Evolutionary conservation across 2,329 filamentous ascomycete species (phyloP).

Genomic region (Ophiosphaerella narmari): DNA sequence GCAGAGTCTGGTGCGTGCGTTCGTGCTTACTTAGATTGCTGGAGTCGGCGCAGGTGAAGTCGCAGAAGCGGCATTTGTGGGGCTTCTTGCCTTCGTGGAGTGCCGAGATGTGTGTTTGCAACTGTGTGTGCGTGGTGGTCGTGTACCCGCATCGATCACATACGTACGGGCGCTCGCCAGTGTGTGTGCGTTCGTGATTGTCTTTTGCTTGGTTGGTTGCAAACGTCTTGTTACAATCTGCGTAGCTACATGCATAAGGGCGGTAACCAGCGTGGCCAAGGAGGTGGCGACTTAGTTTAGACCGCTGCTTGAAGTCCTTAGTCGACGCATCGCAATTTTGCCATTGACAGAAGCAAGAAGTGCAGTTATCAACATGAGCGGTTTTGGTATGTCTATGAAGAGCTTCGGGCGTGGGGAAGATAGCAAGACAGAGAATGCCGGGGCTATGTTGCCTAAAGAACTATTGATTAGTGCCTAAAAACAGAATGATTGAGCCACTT

Average conservation of each 20-base stretch:
- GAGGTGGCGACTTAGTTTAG: constrained; percentile 45
- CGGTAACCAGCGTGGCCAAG: constrained; percentile 45
- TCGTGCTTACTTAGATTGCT: constrained; percentile 47
- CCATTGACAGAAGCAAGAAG: constrained; percentile 44
- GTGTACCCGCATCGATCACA: constrained; percentile 45
- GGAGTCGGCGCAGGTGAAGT: constrained; percentile 45
- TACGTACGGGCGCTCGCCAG: constrained; percentile 42
- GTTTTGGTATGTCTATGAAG: constrained; percentile 45
- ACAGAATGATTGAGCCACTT: too few relatives aligned
- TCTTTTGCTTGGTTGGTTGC: constrained; percentile 48
- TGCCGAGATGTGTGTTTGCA: constrained; percentile 45
- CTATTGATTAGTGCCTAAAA: neutral
- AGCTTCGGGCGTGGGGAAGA: constrained; percentile 32
- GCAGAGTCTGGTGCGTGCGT: constrained; percentile 43
- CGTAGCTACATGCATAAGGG: constrained; percentile 42
- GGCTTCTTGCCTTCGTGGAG: constrained; percentile 44
- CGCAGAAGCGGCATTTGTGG: constrained; percentile 45
- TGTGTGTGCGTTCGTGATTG: constrained; percentile 47
- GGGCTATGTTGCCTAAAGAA: constrained; percentile 28
- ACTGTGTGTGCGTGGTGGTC: constrained; percentile 46
- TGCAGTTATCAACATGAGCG: constrained; percentile 41
- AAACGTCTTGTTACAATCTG: constrained; percentile 44
- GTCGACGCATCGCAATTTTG: constrained; percentile 37
- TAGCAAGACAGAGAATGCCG: constrained; percentile 31
- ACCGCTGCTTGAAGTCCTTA: constrained; percentile 48